phyloP scores from a whole-genome alignment of 306 rosid species.

The Lathyrus oleraceus region DNA sequence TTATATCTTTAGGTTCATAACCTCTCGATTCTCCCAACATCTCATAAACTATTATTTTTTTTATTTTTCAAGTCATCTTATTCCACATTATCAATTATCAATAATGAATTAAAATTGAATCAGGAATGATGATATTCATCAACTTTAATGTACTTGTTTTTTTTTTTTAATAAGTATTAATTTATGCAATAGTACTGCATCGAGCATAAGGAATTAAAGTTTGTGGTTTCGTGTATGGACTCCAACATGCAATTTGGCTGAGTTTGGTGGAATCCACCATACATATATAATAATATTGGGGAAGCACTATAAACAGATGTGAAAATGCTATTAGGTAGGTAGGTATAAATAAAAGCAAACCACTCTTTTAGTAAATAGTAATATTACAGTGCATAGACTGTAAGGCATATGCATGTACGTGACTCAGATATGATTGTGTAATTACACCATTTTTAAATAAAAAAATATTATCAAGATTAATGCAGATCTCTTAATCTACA shows the following conservation, averaged over 20 bases:
- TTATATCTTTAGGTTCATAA: no score
- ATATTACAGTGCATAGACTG: background rate
- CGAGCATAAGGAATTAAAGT: constrained; percentile 44
- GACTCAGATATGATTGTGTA: background rate
- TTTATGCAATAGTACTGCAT: background rate
- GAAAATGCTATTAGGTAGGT: constrained; percentile 34
- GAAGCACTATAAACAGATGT: constrained; percentile 41
- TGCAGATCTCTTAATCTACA: background rate
- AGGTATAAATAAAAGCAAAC: constrained; percentile 35
- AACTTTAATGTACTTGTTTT: no score
- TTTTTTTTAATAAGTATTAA: background rate
- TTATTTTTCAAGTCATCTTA: no score
- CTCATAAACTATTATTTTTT: no score
- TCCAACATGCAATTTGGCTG: constrained; percentile 54
- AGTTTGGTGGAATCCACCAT: constrained; percentile 69
- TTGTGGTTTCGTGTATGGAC: constrained; percentile 78
- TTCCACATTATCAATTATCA: no score
- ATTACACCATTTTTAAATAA: background rate
- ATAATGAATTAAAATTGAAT: no score
- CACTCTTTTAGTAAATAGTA: constrained; percentile 13
- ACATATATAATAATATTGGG: constrained; percentile 31
- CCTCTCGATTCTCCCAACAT: no score
- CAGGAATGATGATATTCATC: no score
- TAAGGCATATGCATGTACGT: background rate
- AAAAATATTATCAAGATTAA: background rate